Conservation (phyloP, 768 basidiomycete genomes). For the Naganishia onofrii region DNA sequence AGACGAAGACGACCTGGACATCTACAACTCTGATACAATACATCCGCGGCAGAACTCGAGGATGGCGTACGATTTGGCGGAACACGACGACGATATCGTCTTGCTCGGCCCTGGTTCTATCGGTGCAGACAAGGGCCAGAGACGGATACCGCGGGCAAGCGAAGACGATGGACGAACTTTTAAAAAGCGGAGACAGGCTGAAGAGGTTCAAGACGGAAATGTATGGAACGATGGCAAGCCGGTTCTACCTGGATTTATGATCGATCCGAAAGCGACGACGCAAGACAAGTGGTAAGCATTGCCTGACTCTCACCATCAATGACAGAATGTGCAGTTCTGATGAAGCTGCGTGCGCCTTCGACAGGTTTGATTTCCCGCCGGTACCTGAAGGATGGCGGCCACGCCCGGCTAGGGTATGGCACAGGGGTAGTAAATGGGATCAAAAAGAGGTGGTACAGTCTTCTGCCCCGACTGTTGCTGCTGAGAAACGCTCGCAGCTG, state of each 20-base stretch:
- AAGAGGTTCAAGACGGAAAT: not conserved
- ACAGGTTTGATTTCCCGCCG: slow-evolving; percentile 79
- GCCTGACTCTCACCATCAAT: not conserved
- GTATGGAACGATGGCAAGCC: slow-evolving; percentile 72
- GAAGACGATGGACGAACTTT: slow-evolving; percentile 2
- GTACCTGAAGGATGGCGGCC: slow-evolving; percentile 82
- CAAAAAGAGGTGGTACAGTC: slow-evolving; percentile 36
- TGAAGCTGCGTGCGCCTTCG: not conserved
- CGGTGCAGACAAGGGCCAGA: slow-evolving; percentile 2
- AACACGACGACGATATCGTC: slow-evolving; percentile 60
- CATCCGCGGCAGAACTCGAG: slow-evolving; percentile 53
- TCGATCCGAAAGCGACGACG: slow-evolving; percentile 55
- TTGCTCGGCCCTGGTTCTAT: slow-evolving; percentile 37
- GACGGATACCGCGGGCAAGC: not conserved
- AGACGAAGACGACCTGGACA: slow-evolving; percentile 85
- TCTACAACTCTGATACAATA: slow-evolving; percentile 61
- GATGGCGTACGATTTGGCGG: slow-evolving; percentile 64
- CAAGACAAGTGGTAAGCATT: slow-evolving; percentile 50
- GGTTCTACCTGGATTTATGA: slow-evolving; percentile 71
- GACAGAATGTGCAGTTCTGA: not conserved
- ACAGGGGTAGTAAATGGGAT: slow-evolving; percentile 40
- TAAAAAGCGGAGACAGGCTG: not conserved
- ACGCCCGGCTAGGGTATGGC: slow-evolving; percentile 76
- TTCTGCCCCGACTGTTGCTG: slow-evolving; percentile 28
- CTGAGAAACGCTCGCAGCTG: slow-evolving; percentile 59